phyloP scores from a whole-genome alignment of 192 early-diverging fungal species.

The Backusella luteola region DNA sequence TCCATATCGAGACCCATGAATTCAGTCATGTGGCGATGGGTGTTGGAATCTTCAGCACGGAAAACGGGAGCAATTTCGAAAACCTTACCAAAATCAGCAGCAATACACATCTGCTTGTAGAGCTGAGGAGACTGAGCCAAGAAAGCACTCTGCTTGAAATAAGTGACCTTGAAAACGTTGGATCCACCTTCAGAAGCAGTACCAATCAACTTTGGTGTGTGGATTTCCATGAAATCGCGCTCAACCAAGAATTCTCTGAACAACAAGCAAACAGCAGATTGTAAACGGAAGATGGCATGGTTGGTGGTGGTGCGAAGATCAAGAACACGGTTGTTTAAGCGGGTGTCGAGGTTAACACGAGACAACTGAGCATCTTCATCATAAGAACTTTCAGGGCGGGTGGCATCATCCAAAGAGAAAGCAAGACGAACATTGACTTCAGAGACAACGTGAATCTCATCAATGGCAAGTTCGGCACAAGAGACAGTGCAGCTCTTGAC shows the following conservation, averaged over 20 bases:
- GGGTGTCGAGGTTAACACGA: constrained; percentile 85
- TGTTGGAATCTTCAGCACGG: constrained; percentile 97
- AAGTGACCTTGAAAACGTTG: constrained; percentile 96
- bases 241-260: constrained; percentile 93
- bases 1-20: constrained; percentile 98
- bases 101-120: constrained; percentile 99
- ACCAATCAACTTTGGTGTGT: constrained; percentile 95
- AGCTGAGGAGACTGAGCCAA: constrained; percentile 98
- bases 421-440: constrained; percentile 77
- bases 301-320: constrained; percentile 95
- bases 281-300: constrained; percentile 97
- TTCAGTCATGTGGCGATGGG: constrained; percentile 99
- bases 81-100: constrained; percentile 96
- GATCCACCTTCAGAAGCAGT: constrained; percentile 96
- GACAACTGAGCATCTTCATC: constrained; percentile 66
- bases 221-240: constrained; percentile 91
- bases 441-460: constrained; percentile 70
- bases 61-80: constrained; percentile 97
- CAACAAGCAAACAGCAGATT: constrained; percentile 87
- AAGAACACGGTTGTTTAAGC: constrained; percentile 92
- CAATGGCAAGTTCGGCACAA: constrained; percentile 86
- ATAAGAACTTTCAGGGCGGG: constrained; percentile 78
- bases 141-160: constrained; percentile 93
- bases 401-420: constrained; percentile 91
- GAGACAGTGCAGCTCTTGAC: constrained; percentile 93